Evolutionary conservation across 208 protist genomes (phyloP).

Genomic region (Trypanosoma cruzi): DNA sequence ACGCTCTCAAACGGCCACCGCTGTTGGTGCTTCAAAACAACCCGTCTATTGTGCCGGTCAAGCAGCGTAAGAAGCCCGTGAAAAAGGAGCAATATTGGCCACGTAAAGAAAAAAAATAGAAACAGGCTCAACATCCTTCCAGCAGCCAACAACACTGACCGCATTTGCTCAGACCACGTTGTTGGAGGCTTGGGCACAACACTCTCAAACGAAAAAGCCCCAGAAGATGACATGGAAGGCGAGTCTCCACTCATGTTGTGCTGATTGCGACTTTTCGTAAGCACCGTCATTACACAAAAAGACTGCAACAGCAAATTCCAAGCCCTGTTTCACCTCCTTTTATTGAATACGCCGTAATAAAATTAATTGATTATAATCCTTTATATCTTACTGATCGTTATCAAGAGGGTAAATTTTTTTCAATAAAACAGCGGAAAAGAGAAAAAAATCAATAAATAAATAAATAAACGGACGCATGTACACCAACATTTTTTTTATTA

Average conservation of each 20-base stretch:
- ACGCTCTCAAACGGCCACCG: constrained; percentile 52
- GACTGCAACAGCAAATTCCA: not conserved
- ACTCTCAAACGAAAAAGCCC: constrained; percentile 58
- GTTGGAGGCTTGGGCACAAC: constrained; percentile 66
- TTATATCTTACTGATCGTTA: too few species aligned
- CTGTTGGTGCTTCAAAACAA: constrained; percentile 41
- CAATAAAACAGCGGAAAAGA: not conserved
- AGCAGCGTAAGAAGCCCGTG: constrained; percentile 53
- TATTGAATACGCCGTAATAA: too few species aligned
- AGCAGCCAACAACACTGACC: constrained; percentile 14
- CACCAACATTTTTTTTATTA: too few species aligned
- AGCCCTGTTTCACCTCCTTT: too few species aligned
- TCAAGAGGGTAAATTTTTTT: too few species aligned
- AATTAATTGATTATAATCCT: too few species aligned
- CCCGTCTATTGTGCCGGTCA: constrained; percentile 54
- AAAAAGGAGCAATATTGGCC: constrained; percentile 40
- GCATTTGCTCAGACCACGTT: constrained; percentile 49
- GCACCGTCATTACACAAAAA: not conserved
- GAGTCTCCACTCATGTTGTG: not conserved
- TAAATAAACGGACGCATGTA: not conserved
- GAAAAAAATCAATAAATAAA: constrained; percentile 10
- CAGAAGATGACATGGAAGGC: not conserved
- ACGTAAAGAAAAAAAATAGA: constrained; percentile 40
- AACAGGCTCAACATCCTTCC: not conserved
- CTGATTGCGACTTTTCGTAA: not conserved